Evolutionary conservation across 441 rosid species (phyloP).

Genomic region (Bruguiera hainesii): DNA sequence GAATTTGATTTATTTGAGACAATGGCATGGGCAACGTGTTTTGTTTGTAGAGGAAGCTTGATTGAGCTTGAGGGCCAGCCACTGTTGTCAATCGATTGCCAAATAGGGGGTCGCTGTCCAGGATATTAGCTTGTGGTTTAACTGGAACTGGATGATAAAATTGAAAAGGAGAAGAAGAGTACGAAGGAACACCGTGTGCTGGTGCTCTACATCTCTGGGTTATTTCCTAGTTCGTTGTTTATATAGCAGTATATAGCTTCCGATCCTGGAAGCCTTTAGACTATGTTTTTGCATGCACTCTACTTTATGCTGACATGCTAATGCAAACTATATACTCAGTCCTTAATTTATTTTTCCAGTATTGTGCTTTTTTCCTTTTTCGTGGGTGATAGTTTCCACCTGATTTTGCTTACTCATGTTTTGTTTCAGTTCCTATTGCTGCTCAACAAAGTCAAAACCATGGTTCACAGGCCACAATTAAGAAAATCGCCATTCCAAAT

Average conservation of each 20-base stretch:
- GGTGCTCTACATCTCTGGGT: too few species aligned
- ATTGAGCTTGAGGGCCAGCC: too few species aligned
- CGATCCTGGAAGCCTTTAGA: background rate
- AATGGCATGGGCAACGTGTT: too few species aligned
- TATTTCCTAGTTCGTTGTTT: background rate
- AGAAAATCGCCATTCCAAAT: slow-evolving; percentile 27
- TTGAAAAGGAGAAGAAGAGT: too few species aligned
- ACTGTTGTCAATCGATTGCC: too few species aligned
- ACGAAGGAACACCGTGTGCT: too few species aligned
- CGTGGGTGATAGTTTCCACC: background rate
- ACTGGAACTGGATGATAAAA: too few species aligned
- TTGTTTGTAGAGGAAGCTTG: too few species aligned
- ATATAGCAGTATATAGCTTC: background rate
- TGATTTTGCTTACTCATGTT: background rate
- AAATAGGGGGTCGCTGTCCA: too few species aligned
- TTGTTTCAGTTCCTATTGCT: slow-evolving; percentile 14
- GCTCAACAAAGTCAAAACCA: slow-evolving; percentile 11
- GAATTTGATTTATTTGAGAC: too few species aligned
- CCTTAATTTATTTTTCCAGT: background rate
- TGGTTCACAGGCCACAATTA: slow-evolving; percentile 12
- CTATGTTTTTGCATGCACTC: background rate
- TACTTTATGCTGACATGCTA: background rate
- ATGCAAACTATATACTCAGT: background rate
- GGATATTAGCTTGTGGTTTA: too few species aligned
- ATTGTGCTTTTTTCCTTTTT: background rate